These are phyloP conservation scores for Venturia aucupariae DNA, from an alignment of 2,329 filamentous ascomycete species.

Conservation along the genomic window DNA sequence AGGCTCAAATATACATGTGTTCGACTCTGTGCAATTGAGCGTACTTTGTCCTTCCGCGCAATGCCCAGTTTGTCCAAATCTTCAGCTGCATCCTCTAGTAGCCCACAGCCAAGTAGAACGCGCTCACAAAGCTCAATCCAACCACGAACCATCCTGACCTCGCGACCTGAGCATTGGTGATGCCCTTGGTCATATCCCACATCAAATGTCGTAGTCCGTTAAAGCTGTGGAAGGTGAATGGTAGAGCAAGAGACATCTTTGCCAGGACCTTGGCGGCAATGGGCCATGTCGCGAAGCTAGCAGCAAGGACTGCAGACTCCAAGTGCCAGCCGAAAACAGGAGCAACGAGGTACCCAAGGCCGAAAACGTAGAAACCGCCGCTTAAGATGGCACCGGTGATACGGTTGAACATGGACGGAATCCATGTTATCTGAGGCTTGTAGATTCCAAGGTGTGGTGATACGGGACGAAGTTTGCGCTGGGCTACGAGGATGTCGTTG, in stretches of 20 bases:
- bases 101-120: slow-evolving; percentile 23
- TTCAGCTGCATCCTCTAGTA: background rate
- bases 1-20: background rate
- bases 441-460: slow-evolving; percentile 83
- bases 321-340: slow-evolving; percentile 66
- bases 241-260: slow-evolving; percentile 51
- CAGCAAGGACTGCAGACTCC: slow-evolving; percentile 54
- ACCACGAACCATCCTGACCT: slow-evolving; percentile 56
- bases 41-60: background rate
- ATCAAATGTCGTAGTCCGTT: slow-evolving; percentile 64
- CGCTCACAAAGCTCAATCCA: slow-evolving; percentile 44
- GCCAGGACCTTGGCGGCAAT: slow-evolving; percentile 47
- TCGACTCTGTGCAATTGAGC: background rate
- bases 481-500: slow-evolving; percentile 57
- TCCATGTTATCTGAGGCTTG: slow-evolving; percentile 77
- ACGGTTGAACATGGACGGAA: slow-evolving; percentile 66
- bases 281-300: slow-evolving; percentile 54
- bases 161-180: slow-evolving; percentile 56
- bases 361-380: slow-evolving; percentile 70
- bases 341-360: slow-evolving; percentile 68
- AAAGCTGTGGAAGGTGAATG: slow-evolving; percentile 59
- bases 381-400: slow-evolving; percentile 70
- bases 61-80: background rate
- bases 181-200: slow-evolving; percentile 56
- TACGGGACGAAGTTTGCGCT: slow-evolving; percentile 74